Evolutionary conservation across 2,329 filamentous ascomycete species (phyloP).

Genomic region (Hirsutella rhossiliensis): DNA sequence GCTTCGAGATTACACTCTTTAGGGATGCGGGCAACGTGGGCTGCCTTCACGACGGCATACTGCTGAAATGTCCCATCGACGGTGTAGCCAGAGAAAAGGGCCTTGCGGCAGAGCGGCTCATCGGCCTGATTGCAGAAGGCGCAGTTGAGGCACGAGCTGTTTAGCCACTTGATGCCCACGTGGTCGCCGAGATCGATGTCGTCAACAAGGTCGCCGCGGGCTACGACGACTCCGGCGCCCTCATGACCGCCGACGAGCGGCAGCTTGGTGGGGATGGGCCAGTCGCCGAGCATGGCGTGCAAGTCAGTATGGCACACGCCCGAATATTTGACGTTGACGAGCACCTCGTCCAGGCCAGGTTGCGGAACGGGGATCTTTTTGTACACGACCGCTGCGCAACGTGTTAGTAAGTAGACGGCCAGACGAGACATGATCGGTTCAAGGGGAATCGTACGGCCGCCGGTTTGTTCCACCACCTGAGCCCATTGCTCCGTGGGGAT

Average conservation of each 20-base stretch:
- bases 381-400: conserved; percentile 45
- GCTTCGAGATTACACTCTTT: conserved; percentile 65
- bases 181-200: conserved; percentile 75
- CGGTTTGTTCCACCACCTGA: conserved; percentile 74
- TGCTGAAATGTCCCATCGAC: conserved; percentile 91
- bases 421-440: no score
- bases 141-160: conserved; percentile 75
- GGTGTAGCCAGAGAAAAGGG: conserved; percentile 76
- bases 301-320: conserved; percentile 86
- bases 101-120: conserved; percentile 70
- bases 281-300: conserved; percentile 75
- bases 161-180: conserved; percentile 88
- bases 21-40: conserved; percentile 72
- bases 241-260: conserved; percentile 76
- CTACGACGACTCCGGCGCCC: conserved; percentile 73
- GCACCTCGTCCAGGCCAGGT: conserved; percentile 80
- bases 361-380: conserved; percentile 72
- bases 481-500: conserved; percentile 85
- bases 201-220: conserved; percentile 61
- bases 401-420: no score
- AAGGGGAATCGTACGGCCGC: conserved; percentile 41
- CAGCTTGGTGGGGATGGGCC: conserved; percentile 72
- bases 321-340: conserved; percentile 82
- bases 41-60: conserved; percentile 78
- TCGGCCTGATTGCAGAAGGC: conserved; percentile 71